Base-by-base conservation (phyloP, 176 grass and related monocot genomes). In the Elaeis guineensis region DNA sequence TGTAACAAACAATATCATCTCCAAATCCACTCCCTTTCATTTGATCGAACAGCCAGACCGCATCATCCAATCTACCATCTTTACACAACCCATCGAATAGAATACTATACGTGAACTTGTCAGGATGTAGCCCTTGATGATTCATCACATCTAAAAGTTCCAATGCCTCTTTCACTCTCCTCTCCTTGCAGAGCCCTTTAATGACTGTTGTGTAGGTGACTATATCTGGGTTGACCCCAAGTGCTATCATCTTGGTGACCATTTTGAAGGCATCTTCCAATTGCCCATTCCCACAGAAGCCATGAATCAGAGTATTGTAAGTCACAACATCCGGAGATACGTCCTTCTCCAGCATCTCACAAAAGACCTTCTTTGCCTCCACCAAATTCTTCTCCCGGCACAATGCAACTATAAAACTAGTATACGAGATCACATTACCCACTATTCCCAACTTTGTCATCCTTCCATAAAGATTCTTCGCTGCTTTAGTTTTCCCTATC, bases 281-380 rank as follows among this genome's bases (percentile, higher is more conserved):
- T 14, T 17, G 18, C 1, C 44, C 4, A 24, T 64, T 64, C 21
- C 2, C 14, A 19, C 62, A 64, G 12, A 64, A n/a, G 11, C 62
- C 62, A 51, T 64, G 62, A 23, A 64, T 51, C 14, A 64, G 6
- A 64, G 62, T 19, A 51, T 64, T 64, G 44, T 50, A 64, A 23
- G 62, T 51, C 18, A 64, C 21, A 19, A 64, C 62, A 17, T 64
- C 49, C 4, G 62, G 62, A 51, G 44, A 5, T 21, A 64, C 39
- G 11, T 35, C 62, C 39, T 50, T 64, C 44, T 51, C 39, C 32
- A 19, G 14, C 62, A 64, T 64, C 62, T 64, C 62, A 50, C 6
- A 49, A 64, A 64, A 64, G 50, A 25, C 32, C 19, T 24, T 48
- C 49, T 19, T 51, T 51, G 62, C 62, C 50, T 64, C 44, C 21